Conservation (phyloP, 2,329 filamentous ascomycete species). For the Aspergillus awamori region DNA sequence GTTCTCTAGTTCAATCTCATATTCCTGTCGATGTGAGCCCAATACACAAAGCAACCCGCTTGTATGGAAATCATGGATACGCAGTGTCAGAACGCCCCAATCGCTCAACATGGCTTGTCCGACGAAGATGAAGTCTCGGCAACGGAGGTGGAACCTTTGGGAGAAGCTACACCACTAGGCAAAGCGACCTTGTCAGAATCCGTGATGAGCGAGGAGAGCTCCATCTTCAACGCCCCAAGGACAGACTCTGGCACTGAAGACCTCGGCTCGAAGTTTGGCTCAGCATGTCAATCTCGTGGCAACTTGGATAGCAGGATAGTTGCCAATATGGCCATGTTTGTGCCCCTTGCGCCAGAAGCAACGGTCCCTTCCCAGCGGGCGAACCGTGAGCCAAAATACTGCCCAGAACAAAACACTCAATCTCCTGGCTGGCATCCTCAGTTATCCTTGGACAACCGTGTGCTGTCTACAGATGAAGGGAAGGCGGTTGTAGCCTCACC, state of each 20-base stretch:
- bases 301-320: conserved; percentile 28
- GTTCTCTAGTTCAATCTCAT: neutral
- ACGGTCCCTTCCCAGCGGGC: neutral
- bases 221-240: conserved; percentile 42
- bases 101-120: neutral
- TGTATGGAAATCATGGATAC: neutral
- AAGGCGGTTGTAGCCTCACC: neutral
- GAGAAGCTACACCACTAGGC: neutral
- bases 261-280: conserved; percentile 11
- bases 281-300: conserved; percentile 14
- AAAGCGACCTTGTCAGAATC: conserved; percentile 28
- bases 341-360: conserved; percentile 21
- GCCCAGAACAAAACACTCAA: conserved; percentile 8
- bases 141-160: neutral
- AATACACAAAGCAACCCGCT: neutral
- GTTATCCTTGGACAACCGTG: conserved; percentile 17
- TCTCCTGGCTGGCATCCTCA: conserved; percentile 26
- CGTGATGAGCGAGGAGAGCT: conserved; percentile 39
- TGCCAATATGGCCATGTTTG: conserved; percentile 35
- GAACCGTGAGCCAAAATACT: neutral
- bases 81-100: neutral
- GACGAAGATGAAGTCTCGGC: neutral
- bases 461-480: neutral
- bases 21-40: neutral
- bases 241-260: conserved; percentile 33